Percentiles rank a stretch among this genome's conserved stretches.
Conservation (phyloP, 768 basidiomycete species). For the Antrodiella citrinella region DNA sequence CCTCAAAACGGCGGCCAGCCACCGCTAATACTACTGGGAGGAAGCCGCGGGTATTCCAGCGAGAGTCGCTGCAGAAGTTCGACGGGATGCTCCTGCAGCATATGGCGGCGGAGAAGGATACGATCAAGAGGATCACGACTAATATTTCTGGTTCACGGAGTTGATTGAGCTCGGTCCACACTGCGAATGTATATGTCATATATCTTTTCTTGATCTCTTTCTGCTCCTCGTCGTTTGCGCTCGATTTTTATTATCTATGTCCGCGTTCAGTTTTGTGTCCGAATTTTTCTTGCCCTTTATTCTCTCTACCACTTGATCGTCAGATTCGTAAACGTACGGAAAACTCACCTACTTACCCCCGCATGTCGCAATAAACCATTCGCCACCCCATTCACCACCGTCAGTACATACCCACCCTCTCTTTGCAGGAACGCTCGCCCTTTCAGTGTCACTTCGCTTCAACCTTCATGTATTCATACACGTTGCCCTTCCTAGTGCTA, state of each 20-base stretch:
- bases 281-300: background rate
- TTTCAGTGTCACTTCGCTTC: background rate
- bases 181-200: background rate
- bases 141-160: conserved; percentile 15
- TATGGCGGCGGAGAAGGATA: conserved; percentile 77
- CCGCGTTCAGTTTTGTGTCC: background rate
- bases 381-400: background rate
- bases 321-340: background rate
- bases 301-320: background rate
- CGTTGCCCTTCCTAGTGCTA: background rate
- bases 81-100: conserved; percentile 79
- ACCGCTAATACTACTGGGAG: conserved; percentile 6
- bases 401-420: background rate
- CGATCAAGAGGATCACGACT: conserved; percentile 65
- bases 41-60: conserved; percentile 29
- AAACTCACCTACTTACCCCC: background rate
- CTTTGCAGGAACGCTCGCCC: background rate
- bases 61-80: conserved; percentile 56
- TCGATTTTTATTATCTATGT: background rate
- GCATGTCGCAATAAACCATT: background rate
- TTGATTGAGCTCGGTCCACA: background rate
- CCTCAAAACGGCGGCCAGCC: conserved; percentile 7
- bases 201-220: background rate
- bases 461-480: background rate
- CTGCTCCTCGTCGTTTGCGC: background rate